Percentiles rank a stretch among this genome's conserved stretches.
Conservation (phyloP, 306 rosid genomes). For the Cucurbita moschata region DNA sequence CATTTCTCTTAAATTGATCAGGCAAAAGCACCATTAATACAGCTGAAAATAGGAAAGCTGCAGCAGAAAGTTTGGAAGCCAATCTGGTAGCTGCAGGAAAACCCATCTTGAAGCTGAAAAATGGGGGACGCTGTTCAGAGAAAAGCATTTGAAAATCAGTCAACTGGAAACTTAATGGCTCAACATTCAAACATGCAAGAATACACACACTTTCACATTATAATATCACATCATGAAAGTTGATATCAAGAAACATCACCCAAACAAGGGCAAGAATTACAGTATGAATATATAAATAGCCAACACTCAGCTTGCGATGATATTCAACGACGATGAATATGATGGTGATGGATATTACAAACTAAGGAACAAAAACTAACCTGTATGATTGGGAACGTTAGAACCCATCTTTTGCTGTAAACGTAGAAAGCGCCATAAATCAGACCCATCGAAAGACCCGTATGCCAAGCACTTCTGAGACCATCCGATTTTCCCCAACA, state of each 20-base stretch:
- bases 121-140: conserved; percentile 68
- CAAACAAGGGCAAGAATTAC: too few species aligned
- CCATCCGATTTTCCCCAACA: conserved; percentile 27
- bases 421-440: conserved; percentile 54
- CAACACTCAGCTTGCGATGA: too few species aligned
- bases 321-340: not conserved
- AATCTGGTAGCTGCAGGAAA: conserved; percentile 42
- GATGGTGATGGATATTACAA: not conserved
- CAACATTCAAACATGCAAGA: not conserved
- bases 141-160: conserved; percentile 16
- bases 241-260: too few species aligned
- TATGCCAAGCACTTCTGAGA: conserved; percentile 32
- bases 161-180: not conserved
- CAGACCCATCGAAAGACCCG: conserved; percentile 47
- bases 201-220: not conserved
- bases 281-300: too few species aligned
- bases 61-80: conserved; percentile 50
- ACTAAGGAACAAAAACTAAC: conserved; percentile 14
- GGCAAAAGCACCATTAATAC: conserved; percentile 35
- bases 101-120: conserved; percentile 93
- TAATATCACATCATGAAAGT: not conserved
- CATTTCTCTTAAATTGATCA: conserved; percentile 18
- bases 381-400: conserved; percentile 87
- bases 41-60: conserved; percentile 44
- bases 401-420: conserved; percentile 58